Base-by-base conservation (phyloP, 371 early-diverging fungal species). In the Choanephora cucurbitarum region DNA sequence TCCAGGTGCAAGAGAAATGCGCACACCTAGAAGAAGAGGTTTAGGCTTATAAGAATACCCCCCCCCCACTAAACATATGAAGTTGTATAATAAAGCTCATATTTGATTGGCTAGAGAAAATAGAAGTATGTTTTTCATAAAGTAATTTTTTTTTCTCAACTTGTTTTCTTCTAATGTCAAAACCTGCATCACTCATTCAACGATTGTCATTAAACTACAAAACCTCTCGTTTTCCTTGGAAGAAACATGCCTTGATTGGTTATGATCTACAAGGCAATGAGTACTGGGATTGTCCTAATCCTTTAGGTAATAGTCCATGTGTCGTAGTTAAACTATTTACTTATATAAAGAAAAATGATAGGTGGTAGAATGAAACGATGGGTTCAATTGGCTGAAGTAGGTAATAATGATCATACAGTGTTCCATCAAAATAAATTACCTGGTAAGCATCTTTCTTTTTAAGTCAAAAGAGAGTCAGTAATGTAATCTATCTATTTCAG, bases 221-320 rank as follows among this genome's bases (percentile, higher is more conserved):
- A 50, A 48, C 63, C 5, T 64, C 55, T 1, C 34, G 75, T 2
- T 78, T 81, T 34, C 86, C 85, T 21, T 83, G 85, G 75, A 73
- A 77, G 32, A 75, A 79, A 17, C 78, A 80, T 50, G 75, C 72
- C 1, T 70, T 88, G 49, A 73, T 81, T 9, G 89, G 89, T 7
- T 69, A 63, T 47, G 89, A 89, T 65, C 60, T 81, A 13, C 67
- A 73, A 18, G 89, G 89, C 19, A 87, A 89, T 57, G 82, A 86
- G 68, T 89, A 86, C 63, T 89, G 84, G 79, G 87, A 89, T 62
- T 82, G 80, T 40, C 86, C 89, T 6, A 81, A 82, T 69, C 84
- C 41, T 51, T 69, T 77, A 61, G 77, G 81, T 78, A 66, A 53
- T 15, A 5, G n/a, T n/a, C n/a, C n/a, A n/a, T n/a, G n/a, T n/a